Conservation (phyloP, 148 eudicot species). For the Rhododendron simsii region DNA sequence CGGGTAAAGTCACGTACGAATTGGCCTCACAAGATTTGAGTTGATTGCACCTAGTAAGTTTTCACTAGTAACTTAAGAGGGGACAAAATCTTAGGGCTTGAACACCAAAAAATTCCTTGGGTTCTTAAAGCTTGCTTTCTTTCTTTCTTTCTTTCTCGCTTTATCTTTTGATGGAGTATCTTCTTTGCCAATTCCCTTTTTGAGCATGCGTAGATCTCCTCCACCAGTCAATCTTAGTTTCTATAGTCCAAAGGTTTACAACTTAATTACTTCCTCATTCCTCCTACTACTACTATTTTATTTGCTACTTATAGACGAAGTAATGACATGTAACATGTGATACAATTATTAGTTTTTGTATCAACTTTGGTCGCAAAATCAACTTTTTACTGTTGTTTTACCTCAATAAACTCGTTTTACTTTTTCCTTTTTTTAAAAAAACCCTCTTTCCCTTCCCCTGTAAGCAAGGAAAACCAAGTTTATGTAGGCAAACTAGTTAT, state of each 20-base stretch:
- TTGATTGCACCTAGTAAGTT: neutral
- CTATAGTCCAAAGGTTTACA: neutral
- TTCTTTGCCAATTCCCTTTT: neutral
- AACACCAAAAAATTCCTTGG: neutral
- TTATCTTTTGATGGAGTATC: neutral
- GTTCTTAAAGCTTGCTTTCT: neutral
- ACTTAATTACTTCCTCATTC: neutral
- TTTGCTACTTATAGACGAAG: neutral
- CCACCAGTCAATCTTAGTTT: neutral
- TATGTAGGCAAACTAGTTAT: too few species aligned
- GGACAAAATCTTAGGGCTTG: neutral
- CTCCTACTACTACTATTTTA: too few species aligned
- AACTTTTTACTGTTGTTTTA: neutral
- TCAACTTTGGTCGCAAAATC: neutral
- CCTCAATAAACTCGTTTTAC: neutral
- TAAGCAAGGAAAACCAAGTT: too few species aligned
- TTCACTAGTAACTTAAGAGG: neutral
- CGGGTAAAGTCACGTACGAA: neutral
- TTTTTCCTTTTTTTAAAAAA: too few species aligned
- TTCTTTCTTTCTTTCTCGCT: neutral
- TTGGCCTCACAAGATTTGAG: neutral
- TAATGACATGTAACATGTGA: neutral
- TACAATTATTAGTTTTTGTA: neutral
- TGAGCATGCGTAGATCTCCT: neutral
- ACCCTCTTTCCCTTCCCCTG: too few species aligned